phyloP scores from a whole-genome alignment of 306 rosid species.

The Trifolium dubium region DNA sequence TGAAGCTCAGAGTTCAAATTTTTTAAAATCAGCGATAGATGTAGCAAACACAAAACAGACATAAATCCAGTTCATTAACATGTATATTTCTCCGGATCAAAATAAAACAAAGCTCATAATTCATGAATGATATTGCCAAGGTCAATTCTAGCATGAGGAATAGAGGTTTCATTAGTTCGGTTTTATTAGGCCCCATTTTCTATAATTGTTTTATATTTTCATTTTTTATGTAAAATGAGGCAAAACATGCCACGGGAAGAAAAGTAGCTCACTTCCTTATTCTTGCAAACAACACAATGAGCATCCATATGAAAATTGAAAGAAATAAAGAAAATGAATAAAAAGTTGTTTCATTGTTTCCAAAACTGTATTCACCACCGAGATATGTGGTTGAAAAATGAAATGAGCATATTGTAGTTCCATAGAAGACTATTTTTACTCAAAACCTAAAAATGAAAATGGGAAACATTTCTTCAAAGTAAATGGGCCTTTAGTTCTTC shows the following conservation, averaged over 20 bases:
- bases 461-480: not conserved
- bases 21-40: not conserved
- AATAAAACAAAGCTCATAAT: conserved; percentile 11
- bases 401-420: not conserved
- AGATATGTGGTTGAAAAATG: not conserved
- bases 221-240: not conserved
- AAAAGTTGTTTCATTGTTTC: not conserved
- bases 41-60: not conserved
- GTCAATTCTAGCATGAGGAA: not conserved
- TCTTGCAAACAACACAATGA: not conserved
- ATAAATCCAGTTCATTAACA: not conserved
- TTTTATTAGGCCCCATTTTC: not conserved
- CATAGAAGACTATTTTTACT: not conserved
- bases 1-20: not conserved
- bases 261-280: not conserved
- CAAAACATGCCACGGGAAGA: not conserved
- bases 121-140: conserved; percentile 22
- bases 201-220: not conserved
- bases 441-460: not conserved
- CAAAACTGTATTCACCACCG: not conserved
- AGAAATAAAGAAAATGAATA: not conserved
- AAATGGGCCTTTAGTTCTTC: not conserved
- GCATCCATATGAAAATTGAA: not conserved
- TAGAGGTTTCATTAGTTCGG: not conserved
- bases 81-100: not conserved